Evolutionary conservation across 2,329 filamentous ascomycete species (phyloP).

Genomic region (Monilinia aucupariae): DNA sequence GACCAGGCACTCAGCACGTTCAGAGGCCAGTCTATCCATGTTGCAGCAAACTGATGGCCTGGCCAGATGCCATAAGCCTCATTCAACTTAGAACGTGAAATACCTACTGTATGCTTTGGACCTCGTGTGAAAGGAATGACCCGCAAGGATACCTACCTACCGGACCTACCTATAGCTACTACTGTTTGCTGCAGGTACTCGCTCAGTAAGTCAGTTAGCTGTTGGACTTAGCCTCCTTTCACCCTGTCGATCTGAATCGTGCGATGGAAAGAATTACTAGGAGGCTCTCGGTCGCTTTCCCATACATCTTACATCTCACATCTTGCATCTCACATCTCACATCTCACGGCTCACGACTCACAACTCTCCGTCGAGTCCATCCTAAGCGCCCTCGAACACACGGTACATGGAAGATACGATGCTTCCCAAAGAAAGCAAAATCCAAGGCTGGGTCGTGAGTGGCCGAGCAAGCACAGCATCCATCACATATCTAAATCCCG

Average conservation of each 20-base stretch:
- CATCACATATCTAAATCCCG: not conserved
- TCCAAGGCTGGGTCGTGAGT: constrained; percentile 3
- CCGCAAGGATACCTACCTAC: constrained; percentile 1
- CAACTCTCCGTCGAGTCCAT: not conserved
- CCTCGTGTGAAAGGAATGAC: not conserved
- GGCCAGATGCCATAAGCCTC: constrained; percentile 5
- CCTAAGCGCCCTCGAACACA: constrained; percentile 7
- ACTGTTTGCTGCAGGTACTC: not conserved
- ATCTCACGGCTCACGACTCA: too few species aligned
- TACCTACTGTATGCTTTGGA: not conserved
- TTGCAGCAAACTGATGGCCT: not conserved
- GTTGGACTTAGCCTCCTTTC: not conserved
- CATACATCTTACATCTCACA: not conserved
- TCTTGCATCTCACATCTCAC: too few species aligned
- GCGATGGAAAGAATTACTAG: not conserved
- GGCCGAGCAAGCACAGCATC: constrained; percentile 13
- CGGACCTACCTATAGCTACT: too few species aligned
- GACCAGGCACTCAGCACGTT: too few species aligned
- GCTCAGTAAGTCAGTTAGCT: not conserved
- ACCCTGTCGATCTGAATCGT: constrained; percentile 8
- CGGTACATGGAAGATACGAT: not conserved
- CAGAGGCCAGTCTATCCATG: not conserved
- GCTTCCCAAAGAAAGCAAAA: too few species aligned
- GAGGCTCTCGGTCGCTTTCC: constrained; percentile 10
- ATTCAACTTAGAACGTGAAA: constrained; percentile 3